Base-by-base conservation (phyloP, 2,329 filamentous ascomycete species). In the Nakataea oryzae region DNA sequence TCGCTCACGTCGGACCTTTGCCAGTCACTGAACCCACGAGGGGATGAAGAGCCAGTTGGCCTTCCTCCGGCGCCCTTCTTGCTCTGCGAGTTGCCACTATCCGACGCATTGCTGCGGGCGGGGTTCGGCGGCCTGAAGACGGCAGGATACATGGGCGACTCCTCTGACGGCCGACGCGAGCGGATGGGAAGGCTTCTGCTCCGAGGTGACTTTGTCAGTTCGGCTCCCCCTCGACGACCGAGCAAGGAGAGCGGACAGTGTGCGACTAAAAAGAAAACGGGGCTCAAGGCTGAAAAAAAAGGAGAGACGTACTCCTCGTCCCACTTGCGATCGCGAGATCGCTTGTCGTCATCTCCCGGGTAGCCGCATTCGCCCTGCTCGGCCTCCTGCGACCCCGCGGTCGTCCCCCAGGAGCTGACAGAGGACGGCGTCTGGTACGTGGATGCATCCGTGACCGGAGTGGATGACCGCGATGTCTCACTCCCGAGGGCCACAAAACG, bases 381-480 rank as follows among this genome's bases (percentile, higher is more conserved):
- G 29, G 13, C 30, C 32, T 61, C 58, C 6, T 59, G 63, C 61
- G 61, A 64, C 59, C 61, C 63, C 26, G 64, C 63, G 21, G 55
- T 63, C 4, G 63, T 64, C 27, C 59, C 59, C 59, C 59, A 61
- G 8, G 61, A 63, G 54, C 64, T 66, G 60, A 63, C 64, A 3
- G 57, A 58, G 11, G 66, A 64, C 3, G 63, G 64, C 29, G 62
- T 54, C 21, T 63, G 63, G 59, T 61, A 62, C 47, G 58, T 63
- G 4, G 65, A 65, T 55, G 62, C 57, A 24, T 66, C 66, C 8
- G 63, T 67, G 30, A 64, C 61, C 3, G 66, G 64, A 8, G 63
- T 64, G 6, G 65, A 65, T 8, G 64, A 64, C 34, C 64, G 61
- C 21, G 65, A 66, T 56, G 56, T 64, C 58, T 66, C 65, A 61